Conservation (phyloP, 2,329 filamentous ascomycete species). For the Fusarium armeniacum region DNA sequence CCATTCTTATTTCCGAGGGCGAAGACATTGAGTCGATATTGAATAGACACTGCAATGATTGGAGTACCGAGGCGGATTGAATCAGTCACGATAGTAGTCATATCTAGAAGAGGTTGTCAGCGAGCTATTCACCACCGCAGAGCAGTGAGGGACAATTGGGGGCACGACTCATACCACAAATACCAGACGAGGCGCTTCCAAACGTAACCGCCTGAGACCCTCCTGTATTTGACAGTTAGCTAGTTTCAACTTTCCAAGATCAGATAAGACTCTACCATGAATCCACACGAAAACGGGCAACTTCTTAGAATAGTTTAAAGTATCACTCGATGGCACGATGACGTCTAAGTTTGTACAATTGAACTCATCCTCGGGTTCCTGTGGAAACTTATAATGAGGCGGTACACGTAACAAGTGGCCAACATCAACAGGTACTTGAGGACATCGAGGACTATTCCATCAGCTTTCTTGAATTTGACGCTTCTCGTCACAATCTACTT, state of each 20-base stretch:
- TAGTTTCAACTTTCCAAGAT: accelerated
- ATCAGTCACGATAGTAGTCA: slow-evolving; percentile 53
- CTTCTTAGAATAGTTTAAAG: background rate
- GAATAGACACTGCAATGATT: slow-evolving; percentile 38
- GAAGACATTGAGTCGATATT: slow-evolving; percentile 52
- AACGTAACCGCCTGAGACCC: slow-evolving; percentile 62
- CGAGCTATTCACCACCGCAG: background rate
- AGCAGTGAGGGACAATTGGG: no score
- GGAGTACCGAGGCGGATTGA: slow-evolving; percentile 50
- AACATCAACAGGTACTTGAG: slow-evolving; percentile 58
- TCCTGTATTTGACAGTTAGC: slow-evolving; percentile 33
- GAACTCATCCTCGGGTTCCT: slow-evolving; percentile 58
- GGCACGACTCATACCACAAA: slow-evolving; percentile 55
- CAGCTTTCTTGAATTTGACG: accelerated
- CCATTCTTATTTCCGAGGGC: slow-evolving; percentile 59
- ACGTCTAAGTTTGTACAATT: slow-evolving; percentile 61
- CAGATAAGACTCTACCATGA: slow-evolving; percentile 51
- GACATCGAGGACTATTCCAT: slow-evolving; percentile 56
- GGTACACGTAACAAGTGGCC: slow-evolving; percentile 61
- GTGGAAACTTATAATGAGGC: slow-evolving; percentile 37
- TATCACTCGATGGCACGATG: slow-evolving; percentile 43
- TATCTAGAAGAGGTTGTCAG: background rate
- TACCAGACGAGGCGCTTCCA: slow-evolving; percentile 57
- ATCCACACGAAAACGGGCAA: slow-evolving; percentile 62
- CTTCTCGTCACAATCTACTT: accelerated